A percentile compares a stretch with the other conserved stretches of the same genome.
phyloP scores from a whole-genome alignment of 1,139 yeast genomes.

The Geotrichum histeridarum region DNA sequence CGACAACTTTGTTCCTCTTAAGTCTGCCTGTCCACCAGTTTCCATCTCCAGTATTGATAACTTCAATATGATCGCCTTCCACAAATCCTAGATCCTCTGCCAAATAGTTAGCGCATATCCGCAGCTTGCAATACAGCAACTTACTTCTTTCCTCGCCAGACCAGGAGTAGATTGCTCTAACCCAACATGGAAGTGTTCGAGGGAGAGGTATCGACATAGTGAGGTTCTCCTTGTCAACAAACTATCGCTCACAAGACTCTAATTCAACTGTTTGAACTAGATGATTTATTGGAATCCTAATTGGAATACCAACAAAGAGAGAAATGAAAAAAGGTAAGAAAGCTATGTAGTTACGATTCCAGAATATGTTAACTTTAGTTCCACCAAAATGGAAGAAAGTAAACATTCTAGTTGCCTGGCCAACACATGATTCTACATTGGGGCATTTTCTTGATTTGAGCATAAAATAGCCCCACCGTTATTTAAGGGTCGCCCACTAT shows the following conservation, averaged over 20 bases:
- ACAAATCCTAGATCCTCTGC: constrained; percentile 84
- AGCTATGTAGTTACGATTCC: no score
- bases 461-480: no score
- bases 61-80: constrained; percentile 88
- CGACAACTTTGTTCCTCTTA: constrained; percentile 73
- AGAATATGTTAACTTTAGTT: no score
- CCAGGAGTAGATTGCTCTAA: constrained; percentile 77
- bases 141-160: constrained; percentile 64
- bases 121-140: neutral
- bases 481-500: no score
- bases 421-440: no score
- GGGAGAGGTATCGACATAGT: constrained; percentile 19
- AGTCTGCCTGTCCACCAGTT: constrained; percentile 89
- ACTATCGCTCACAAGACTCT: no score
- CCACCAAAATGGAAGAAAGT: constrained; percentile 27
- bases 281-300: no score
- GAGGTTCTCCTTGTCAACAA: constrained; percentile 31
- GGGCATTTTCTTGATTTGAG: no score
- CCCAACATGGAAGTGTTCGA: constrained; percentile 54
- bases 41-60: constrained; percentile 73
- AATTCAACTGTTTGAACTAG: no score
- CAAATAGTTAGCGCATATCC: neutral
- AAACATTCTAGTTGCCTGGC: no score
- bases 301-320: no score
- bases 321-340: constrained; percentile 33